Percentiles rank a stretch among this genome's conserved stretches.
Conservation (phyloP, 495 filamentous ascomycete species). For the Pyrenula massariospora region DNA sequence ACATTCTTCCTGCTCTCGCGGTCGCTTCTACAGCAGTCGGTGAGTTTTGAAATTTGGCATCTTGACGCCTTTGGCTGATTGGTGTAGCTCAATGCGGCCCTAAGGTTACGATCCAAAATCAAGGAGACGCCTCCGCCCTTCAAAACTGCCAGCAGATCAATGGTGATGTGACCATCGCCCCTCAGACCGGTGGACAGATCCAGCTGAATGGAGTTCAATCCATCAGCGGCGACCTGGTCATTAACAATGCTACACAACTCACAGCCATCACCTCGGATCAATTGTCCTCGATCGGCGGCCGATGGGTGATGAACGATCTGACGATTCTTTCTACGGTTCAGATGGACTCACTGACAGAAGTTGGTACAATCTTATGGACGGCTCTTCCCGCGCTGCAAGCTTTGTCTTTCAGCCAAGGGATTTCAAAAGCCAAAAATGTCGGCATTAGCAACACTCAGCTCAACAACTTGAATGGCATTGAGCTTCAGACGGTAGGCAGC, state of each 20-base stretch:
- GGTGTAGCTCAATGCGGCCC: slow-evolving; percentile 10
- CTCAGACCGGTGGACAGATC: slow-evolving; percentile 35
- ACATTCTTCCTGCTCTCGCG: slow-evolving; percentile 65
- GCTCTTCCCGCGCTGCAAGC: slow-evolving; percentile 60
- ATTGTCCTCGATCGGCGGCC: slow-evolving; percentile 41
- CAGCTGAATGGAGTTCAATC: slow-evolving; percentile 30
- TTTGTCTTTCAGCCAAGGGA: slow-evolving; percentile 51
- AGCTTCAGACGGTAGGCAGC: slow-evolving; percentile 45
- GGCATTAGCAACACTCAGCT: slow-evolving; percentile 76
- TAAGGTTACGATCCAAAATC: slow-evolving; percentile 47
- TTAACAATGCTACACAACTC: slow-evolving; percentile 45
- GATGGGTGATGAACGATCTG: slow-evolving; percentile 52
- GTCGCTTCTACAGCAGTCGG: slow-evolving; percentile 53
- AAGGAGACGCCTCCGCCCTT: slow-evolving; percentile 60
- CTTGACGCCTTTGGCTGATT: not conserved
- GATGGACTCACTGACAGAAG: slow-evolving; percentile 48
- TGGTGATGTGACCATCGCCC: slow-evolving; percentile 58
- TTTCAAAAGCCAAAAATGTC: slow-evolving; percentile 53
- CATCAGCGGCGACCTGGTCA: slow-evolving; percentile 59
- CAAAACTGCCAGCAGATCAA: slow-evolving; percentile 53
- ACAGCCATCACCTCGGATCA: slow-evolving; percentile 38
- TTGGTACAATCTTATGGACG: slow-evolving; percentile 55
- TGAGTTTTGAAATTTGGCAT: slow-evolving; percentile 25
- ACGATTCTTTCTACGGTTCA: slow-evolving; percentile 52
- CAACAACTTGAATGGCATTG: slow-evolving; percentile 62